These are phyloP conservation scores for Cyanophora paradoxa DNA, from an alignment of 78 protist species.

Conservation along the genomic window DNA sequence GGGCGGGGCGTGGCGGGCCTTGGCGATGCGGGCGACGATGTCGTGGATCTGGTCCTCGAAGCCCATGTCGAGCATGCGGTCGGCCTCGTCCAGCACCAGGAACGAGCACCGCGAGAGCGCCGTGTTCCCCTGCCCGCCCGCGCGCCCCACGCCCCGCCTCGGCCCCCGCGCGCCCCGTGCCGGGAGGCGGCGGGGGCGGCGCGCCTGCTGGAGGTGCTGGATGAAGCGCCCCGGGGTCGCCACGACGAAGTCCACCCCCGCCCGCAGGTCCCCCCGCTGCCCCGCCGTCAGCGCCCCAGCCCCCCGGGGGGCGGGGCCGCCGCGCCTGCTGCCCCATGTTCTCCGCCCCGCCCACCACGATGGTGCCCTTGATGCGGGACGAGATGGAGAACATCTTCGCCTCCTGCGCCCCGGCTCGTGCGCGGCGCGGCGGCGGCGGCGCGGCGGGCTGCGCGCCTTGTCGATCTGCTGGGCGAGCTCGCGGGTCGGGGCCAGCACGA, in stretches of 20 bases:
- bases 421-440: not conserved
- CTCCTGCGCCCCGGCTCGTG: not conserved
- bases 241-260: conserved; percentile 35
- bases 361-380: no score
- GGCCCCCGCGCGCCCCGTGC: not conserved
- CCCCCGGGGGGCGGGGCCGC: no score
- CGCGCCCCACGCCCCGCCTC: not conserved
- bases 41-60: conserved; percentile 72
- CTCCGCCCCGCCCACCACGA: conserved; percentile 24
- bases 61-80: conserved; percentile 83
- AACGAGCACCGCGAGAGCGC: no score
- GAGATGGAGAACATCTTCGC: no score
- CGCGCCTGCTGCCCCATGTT: not conserved
- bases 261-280: conserved; percentile 30
- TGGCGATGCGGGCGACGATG: not conserved
- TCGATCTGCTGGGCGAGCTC: conserved; percentile 47
- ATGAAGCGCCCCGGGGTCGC: conserved; percentile 57
- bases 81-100: conserved; percentile 83
- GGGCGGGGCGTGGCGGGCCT: no score
- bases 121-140: not conserved
- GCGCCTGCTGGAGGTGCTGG: not conserved
- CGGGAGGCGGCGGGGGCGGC: not conserved
- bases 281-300: not conserved
- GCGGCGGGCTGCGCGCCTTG: not conserved
- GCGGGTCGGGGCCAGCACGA: conserved; percentile 59